A percentile compares a stretch with the other conserved stretches of the same genome.
phyloP scores from a whole-genome alignment of 495 filamentous ascomycete genomes.

The Penicillium goetzii region DNA sequence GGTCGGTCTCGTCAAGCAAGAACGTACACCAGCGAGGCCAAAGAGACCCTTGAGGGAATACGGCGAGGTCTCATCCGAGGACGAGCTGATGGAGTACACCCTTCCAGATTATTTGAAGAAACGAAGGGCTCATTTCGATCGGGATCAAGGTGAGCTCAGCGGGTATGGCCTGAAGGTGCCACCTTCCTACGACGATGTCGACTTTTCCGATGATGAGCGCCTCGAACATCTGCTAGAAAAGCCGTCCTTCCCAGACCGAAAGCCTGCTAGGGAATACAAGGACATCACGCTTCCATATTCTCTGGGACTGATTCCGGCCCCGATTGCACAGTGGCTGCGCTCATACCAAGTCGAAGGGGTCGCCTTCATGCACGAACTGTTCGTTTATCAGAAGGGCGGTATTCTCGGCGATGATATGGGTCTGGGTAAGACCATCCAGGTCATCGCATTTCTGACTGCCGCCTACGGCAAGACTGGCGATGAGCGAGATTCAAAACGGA shows the following conservation, averaged over 20 bases:
- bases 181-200: slow-evolving; percentile 76
- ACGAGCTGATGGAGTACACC: slow-evolving; percentile 61
- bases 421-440: slow-evolving; percentile 94
- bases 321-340: slow-evolving; percentile 89
- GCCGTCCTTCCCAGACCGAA: slow-evolving; percentile 66
- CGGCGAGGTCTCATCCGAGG: slow-evolving; percentile 52
- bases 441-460: slow-evolving; percentile 89
- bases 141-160: slow-evolving; percentile 58
- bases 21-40: slow-evolving; percentile 21
- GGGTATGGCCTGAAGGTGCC: slow-evolving; percentile 75
- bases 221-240: slow-evolving; percentile 65
- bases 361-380: slow-evolving; percentile 83
- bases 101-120: slow-evolving; percentile 62
- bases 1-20: slow-evolving; percentile 36
- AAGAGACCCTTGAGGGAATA: slow-evolving; percentile 37
- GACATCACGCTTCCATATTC: slow-evolving; percentile 78
- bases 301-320: slow-evolving; percentile 82
- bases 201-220: slow-evolving; percentile 85
- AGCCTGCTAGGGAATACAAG: slow-evolving; percentile 67
- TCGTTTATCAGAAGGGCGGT: slow-evolving; percentile 90
- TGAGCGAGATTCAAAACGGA: slow-evolving; percentile 82
- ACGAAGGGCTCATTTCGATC: slow-evolving; percentile 56
- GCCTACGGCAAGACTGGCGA: slow-evolving; percentile 96
- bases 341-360: slow-evolving; percentile 90
- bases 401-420: slow-evolving; percentile 98